phyloP scores from a whole-genome alignment of 129 eudicot species.

The Solidago caesia region DNA sequence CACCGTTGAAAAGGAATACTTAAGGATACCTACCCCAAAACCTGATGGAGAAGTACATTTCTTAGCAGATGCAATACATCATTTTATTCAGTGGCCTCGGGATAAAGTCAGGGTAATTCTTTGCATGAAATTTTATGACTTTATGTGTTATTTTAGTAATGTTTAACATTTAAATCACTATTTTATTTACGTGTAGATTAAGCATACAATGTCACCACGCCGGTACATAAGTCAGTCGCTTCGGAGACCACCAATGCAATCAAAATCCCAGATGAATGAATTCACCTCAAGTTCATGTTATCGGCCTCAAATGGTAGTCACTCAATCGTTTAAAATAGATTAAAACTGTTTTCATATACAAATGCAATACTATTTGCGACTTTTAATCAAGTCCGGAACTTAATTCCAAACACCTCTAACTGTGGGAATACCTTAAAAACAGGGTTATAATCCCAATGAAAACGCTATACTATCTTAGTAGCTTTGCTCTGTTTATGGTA shows the following conservation, averaged over 20 bases:
- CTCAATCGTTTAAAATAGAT: background rate
- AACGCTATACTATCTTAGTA: too few species aligned
- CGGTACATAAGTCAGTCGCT: background rate
- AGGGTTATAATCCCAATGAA: too few species aligned
- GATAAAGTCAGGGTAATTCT: background rate
- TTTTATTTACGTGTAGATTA: background rate
- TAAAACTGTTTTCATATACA: background rate
- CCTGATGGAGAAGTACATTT: background rate
- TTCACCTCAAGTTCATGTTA: background rate
- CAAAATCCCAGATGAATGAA: background rate
- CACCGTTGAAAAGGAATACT: background rate
- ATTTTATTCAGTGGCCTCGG: background rate
- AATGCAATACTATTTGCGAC: too few species aligned
- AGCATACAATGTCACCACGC: background rate
- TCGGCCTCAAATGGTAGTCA: background rate
- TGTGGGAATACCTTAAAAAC: background rate
- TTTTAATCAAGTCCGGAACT: background rate
- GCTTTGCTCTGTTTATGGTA: too few species aligned
- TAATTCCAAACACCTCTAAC: background rate
- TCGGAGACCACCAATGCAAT: background rate
- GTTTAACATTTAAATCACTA: background rate
- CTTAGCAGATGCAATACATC: background rate
- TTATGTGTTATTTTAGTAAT: background rate
- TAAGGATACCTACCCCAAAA: background rate
- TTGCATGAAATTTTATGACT: background rate